Base-by-base conservation (phyloP, 495 filamentous ascomycete species). In the Talaromyces adpressus region DNA sequence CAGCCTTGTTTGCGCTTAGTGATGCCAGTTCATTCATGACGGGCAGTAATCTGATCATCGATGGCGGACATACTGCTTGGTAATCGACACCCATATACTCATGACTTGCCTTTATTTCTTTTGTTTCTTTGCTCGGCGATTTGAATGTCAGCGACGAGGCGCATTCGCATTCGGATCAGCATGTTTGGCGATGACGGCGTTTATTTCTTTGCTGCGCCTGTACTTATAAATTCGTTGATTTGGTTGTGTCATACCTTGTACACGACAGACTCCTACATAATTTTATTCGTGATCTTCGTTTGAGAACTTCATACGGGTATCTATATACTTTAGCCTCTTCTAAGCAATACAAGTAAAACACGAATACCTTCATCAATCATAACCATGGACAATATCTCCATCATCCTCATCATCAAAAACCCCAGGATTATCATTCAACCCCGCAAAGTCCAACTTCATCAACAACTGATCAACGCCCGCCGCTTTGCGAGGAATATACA, bases 401-500 rank as follows among this genome's bases (percentile, higher is more conserved):
- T 62, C 60, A 39, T 47, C 32, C 6, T 23, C 30, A 8, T 52
- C 45, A 18, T 7, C 60, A 62, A 12, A 22, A 30, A 65, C n/a
- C n/a, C 29, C 29, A n/a, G 53, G 25, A 61, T 61, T 67, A 51
- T 63, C 67, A 62, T 72, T 71, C 25, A 76, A 68, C 63, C 77
- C 80, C 36, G 77, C 83, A 77, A 91, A 91, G 77, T 94, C 91
- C 63, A 96, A 75, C 71, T 93, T 93, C 89, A 95, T 92, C 52
- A 96, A 70, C 70, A 96, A 77, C 59, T 89, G 79, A 76, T 93
- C 90, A 23, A 94, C 85, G 7, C 91, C 89, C 3, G 86, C 87
- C 4, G 86, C 81, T 52, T 85, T 84, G 61, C 83, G 79, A 6
- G 89, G 87, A 59, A 83, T 79, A 71, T 87, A 91, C 16, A 66